Evolutionary conservation across 257 asterid species (phyloP).

Genomic region (Marsdenia floribunda): DNA sequence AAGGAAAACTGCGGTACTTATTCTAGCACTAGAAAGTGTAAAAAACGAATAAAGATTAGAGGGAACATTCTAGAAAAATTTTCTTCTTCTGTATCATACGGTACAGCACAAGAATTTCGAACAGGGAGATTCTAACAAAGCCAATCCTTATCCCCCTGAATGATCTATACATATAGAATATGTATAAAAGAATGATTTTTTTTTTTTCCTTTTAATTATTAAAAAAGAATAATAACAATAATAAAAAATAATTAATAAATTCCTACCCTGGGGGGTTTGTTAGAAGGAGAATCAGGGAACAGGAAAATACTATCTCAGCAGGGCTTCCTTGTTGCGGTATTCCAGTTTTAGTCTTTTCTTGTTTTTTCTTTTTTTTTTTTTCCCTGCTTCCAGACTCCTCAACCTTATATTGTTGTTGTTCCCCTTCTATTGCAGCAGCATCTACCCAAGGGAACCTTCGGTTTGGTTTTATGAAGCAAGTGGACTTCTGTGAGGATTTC

Average conservation of each 20-base stretch:
- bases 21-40: too few relatives aligned
- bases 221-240: background rate
- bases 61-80: background rate
- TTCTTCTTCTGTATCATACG: background rate
- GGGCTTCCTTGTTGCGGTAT: background rate
- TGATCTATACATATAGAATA: background rate
- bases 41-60: background rate
- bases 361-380: background rate
- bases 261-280: constrained; percentile 1
- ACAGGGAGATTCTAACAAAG: constrained; percentile 4
- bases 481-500: constrained; percentile 27
- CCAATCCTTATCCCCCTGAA: background rate
- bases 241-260: background rate
- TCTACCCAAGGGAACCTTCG: background rate
- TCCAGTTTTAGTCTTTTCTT: background rate
- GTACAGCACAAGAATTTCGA: constrained; percentile 5
- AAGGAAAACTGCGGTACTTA: too few relatives aligned
- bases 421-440: too few relatives aligned
- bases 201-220: background rate
- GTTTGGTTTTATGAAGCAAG: constrained; percentile 17
- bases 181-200: background rate
- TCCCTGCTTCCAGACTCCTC: background rate
- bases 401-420: background rate
- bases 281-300: background rate
- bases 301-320: background rate